Base-by-base conservation (phyloP, 345 rosid species). In the Aurinia saxatilis region DNA sequence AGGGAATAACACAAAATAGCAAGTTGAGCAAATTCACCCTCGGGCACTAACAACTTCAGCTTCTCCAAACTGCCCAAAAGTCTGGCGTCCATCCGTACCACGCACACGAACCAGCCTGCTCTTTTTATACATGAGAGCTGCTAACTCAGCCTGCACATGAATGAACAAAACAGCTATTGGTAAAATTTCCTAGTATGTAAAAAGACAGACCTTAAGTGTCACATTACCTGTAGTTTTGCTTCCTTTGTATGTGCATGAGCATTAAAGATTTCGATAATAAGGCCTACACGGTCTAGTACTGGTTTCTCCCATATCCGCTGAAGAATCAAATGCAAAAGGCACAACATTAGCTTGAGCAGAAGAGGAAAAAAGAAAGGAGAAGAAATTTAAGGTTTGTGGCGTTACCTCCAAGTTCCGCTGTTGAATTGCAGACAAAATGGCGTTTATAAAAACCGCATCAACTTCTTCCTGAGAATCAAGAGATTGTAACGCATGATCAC, bases 41-140 rank as follows among this genome's bases (percentile, higher is more conserved):
- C 95, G 79, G 14, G 95, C 98, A 83, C 97, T 92, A 53, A 92
- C 98, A 79, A 92, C 95, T 84, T 92, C 93, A 72, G 93, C 95
- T 71, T 92, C 98, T 57, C 91, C 97, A 70, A 72, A 42, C 57
- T 63, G 76, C 38, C 98, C 98, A 80, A 92, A 89, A 23, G 86
- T 77, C 29, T 42, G 73, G 30, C 89, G 79, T 34, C 98, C 96
- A 58, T 81, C 86, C 19, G 77, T 75, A 19, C 95, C 84, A 36
- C 93, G 82, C 23, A 82, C 86, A 29, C 98, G 91, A 64, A 92
- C 98, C 67, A 92, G 89, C 79, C 98, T 81, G 69, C 93, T 86
- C 72, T 73, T 87, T 76, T 80, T 87, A 67, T 89, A 92, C 88
- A 80, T 82, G 64, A 92, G 75, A 48, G 98, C 89, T 36, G 96